Evolutionary conservation across 176 grass and related monocot species (phyloP), one percentile per base, ranked within the genome.

Genomic region (Triticum timopheevii): DNA sequence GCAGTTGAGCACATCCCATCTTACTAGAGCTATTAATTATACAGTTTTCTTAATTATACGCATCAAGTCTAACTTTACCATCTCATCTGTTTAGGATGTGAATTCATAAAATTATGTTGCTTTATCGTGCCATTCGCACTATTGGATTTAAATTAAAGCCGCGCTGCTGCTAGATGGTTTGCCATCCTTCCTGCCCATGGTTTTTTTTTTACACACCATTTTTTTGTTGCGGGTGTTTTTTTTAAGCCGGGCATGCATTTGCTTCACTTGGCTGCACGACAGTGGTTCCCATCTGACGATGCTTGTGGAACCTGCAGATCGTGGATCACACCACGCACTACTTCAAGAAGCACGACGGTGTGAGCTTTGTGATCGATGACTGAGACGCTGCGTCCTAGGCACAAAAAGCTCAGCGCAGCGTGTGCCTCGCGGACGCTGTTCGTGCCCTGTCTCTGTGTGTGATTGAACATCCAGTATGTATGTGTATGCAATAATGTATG

Each of bases 311-410:
- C 68, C 62, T 38, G 19, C 90, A 99, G 97, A 89, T 90, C 58
- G 94, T 97, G 8, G 94, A 99, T 88, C 94, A 94, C 83, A 99
- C 92, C 6, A 89, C 87, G 20, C 90, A 96, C 80, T 8, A 85
- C 65, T 99, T 99, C 80, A 31, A 38, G 30, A 75, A 87, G 76
- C 68, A 89, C 1, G 89, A 99, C 35, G 85, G 92, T 3, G 42
- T 94, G 69, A 79, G 81, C 59, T 94, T 99, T 80, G 28, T 84
- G 77, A 62, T 96, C 33, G 89, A 99, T 50, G 92, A 96, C 38
- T 99, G 82, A 91, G 44, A 38, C 12, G 12, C 65, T 35, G 35
- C 67, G 2, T 2, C 69, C 33, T 15, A 17, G 9, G 30, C 19
- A 17, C 8, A 47, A 54, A 54, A 61, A 73, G 25, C 8, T 17